Evolutionary conservation across 2,329 filamentous ascomycete genomes (phyloP).

Genomic region (Cercospora sesami): DNA sequence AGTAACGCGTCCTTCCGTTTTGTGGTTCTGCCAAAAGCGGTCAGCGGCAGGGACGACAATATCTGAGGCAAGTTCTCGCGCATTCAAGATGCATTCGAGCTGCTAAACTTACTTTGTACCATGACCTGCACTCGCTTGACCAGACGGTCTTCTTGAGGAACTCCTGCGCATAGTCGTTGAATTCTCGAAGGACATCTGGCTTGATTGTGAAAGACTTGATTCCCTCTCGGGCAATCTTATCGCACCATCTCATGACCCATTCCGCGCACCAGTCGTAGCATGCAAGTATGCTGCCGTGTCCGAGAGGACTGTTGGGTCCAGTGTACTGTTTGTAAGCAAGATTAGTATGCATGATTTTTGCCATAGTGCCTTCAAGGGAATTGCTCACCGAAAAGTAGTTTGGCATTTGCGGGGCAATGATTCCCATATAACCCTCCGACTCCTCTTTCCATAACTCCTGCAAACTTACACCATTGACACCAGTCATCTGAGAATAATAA

Average conservation of each 20-base stretch:
- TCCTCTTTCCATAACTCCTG: slow-evolving; percentile 27
- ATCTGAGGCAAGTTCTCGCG: too few species aligned
- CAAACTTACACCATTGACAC: slow-evolving; percentile 38
- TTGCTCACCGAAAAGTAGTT: slow-evolving; percentile 30
- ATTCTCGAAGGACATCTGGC: slow-evolving; percentile 49
- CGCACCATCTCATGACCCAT: slow-evolving; percentile 13
- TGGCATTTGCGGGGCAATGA: slow-evolving; percentile 31
- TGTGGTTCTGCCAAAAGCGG: slow-evolving; percentile 33
- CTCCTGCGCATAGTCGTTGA: slow-evolving; percentile 49
- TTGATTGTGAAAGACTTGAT: slow-evolving; percentile 47
- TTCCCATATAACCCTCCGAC: slow-evolving; percentile 30
- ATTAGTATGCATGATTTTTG: not conserved
- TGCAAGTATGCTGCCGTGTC: slow-evolving; percentile 16
- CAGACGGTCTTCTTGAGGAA: slow-evolving; percentile 55
- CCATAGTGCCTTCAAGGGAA: not conserved
- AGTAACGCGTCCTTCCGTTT: slow-evolving; percentile 39
- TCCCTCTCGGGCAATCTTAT: slow-evolving; percentile 20
- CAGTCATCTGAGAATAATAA: slow-evolving; percentile 25
- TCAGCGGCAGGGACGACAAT: too few species aligned
- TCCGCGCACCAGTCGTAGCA: not conserved
- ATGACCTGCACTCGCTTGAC: slow-evolving; percentile 52
- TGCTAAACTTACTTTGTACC: slow-evolving; percentile 48
- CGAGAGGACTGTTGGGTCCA: slow-evolving; percentile 21
- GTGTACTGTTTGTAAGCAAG: slow-evolving; percentile 6
- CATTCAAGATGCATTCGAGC: too few species aligned